Percentiles rank a stretch among this genome's conserved stretches.
Conservation (phyloP, 1,284 basidiomycete genomes). For the Rhodotorula sp. region DNA sequence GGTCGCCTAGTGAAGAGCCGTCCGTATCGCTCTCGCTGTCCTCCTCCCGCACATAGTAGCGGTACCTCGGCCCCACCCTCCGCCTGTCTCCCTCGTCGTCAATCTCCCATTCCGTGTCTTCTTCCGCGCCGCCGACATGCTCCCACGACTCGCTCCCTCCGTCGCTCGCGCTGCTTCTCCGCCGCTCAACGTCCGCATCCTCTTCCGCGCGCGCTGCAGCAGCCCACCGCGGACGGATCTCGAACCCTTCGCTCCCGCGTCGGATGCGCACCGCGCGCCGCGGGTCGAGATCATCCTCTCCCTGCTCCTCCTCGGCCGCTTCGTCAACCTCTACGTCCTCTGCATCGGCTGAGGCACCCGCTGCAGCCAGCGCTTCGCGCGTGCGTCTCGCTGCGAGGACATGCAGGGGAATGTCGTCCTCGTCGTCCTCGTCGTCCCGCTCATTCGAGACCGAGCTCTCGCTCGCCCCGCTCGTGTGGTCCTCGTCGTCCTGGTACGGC, state of each 20-base stretch:
- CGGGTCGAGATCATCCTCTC: constrained; percentile 31
- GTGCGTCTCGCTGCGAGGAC: constrained; percentile 8
- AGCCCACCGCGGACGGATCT: constrained; percentile 27
- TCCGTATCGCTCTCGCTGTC: constrained; percentile 24
- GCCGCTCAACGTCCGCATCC: neutral
- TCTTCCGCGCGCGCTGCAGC: neutral
- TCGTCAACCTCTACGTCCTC: constrained; percentile 5
- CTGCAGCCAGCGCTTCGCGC: neutral
- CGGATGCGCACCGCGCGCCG: constrained; percentile 27
- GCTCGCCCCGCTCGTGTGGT: neutral
- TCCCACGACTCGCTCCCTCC: neutral
- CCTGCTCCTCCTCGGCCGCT: constrained; percentile 13
- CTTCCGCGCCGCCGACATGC: constrained; percentile 10
- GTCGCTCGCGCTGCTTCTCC: neutral
- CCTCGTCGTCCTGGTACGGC: neutral
- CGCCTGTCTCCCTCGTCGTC: constrained; percentile 29
- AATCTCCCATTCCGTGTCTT: constrained; percentile 21
- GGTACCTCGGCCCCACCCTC: constrained; percentile 19
- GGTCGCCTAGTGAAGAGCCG: neutral
- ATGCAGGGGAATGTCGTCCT: constrained; percentile 27
- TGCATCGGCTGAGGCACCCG: neutral
- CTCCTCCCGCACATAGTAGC: constrained; percentile 28
- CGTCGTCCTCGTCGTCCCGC: constrained; percentile 1
- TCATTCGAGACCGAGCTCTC: neutral
- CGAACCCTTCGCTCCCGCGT: constrained; percentile 41